phyloP scores from a whole-genome alignment of 1,284 basidiomycete genomes.

The Irpex lacteus region DNA sequence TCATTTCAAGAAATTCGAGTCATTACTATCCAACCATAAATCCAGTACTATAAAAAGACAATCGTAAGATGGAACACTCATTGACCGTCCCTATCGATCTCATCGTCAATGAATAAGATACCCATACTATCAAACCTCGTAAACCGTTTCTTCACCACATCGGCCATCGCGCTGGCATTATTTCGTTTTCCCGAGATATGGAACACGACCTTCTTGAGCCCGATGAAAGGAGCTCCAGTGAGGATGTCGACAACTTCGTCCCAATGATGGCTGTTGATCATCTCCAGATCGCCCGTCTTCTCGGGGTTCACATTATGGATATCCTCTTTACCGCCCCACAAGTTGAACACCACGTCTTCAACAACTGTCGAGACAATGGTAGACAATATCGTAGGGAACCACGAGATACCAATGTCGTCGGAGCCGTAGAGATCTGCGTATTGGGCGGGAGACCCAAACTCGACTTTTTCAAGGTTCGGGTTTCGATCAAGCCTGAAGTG shows the following conservation, averaged over 20 bases:
- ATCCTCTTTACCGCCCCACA: conserved; percentile 10
- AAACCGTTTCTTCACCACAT: conserved; percentile 7
- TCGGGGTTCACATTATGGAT: background rate
- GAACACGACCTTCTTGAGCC: conserved; percentile 11
- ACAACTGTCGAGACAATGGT: conserved; percentile 13
- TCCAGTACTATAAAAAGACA: background rate
- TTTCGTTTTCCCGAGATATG: conserved; percentile 13
- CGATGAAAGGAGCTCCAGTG: conserved; percentile 2
- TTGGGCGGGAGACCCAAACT: conserved; percentile 18
- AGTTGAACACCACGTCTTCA: conserved; percentile 12
- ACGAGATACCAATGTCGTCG: conserved; percentile 15
- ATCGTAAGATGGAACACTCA: background rate
- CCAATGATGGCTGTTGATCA: conserved; percentile 7
- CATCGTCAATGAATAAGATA: conserved; percentile 11
- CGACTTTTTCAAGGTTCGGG: conserved; percentile 9
- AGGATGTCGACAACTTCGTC: conserved; percentile 11
- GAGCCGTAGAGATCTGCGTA: conserved; percentile 14
- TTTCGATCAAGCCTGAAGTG: conserved; percentile 4
- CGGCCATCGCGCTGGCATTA: conserved; percentile 1
- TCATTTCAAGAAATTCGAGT: background rate
- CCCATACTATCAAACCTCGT: conserved; percentile 6
- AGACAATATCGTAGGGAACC: conserved; percentile 12
- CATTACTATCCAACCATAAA: background rate
- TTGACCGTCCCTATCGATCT: conserved; percentile 8
- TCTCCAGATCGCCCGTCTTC: conserved; percentile 9